Evolutionary conservation across 305 asterid species (phyloP).

Genomic region (Stenogyne calaminthoides): DNA sequence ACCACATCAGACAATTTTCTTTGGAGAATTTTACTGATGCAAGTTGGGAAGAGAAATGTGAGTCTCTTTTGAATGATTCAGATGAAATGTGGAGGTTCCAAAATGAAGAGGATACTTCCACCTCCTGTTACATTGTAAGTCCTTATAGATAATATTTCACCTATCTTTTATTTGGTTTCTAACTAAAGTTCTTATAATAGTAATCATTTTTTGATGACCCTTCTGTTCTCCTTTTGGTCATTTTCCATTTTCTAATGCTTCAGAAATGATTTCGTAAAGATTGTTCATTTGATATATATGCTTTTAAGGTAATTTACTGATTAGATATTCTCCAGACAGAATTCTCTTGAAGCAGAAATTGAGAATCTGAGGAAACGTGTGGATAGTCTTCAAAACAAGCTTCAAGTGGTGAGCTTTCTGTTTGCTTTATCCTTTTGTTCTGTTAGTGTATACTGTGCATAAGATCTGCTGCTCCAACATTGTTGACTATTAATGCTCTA

Average conservation of each 20-base stretch:
- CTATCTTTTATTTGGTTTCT: not conserved
- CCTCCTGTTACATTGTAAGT: slow-evolving; percentile 80
- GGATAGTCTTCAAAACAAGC: slow-evolving; percentile 70
- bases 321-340: slow-evolving; percentile 81
- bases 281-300: no score
- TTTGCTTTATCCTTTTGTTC: not conserved
- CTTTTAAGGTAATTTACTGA: slow-evolving; percentile 33
- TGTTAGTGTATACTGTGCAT: slow-evolving; percentile 9
- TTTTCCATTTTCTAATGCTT: no score
- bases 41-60: slow-evolving; percentile 82
- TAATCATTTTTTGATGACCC: not conserved
- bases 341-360: slow-evolving; percentile 80
- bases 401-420: slow-evolving; percentile 62
- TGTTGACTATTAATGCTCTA: slow-evolving; percentile 16
- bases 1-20: slow-evolving; percentile 63
- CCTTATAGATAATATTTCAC: slow-evolving; percentile 15
- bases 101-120: slow-evolving; percentile 67
- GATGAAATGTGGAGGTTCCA: slow-evolving; percentile 78
- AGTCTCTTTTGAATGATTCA: slow-evolving; percentile 68
- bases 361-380: slow-evolving; percentile 62
- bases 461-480: slow-evolving; percentile 20
- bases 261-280: no score
- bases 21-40: slow-evolving; percentile 45
- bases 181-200: not conserved
- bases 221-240: not conserved